Evolutionary conservation across 805 yeast species (phyloP).

Genomic region (Blastobotrys mokoenaii): DNA sequence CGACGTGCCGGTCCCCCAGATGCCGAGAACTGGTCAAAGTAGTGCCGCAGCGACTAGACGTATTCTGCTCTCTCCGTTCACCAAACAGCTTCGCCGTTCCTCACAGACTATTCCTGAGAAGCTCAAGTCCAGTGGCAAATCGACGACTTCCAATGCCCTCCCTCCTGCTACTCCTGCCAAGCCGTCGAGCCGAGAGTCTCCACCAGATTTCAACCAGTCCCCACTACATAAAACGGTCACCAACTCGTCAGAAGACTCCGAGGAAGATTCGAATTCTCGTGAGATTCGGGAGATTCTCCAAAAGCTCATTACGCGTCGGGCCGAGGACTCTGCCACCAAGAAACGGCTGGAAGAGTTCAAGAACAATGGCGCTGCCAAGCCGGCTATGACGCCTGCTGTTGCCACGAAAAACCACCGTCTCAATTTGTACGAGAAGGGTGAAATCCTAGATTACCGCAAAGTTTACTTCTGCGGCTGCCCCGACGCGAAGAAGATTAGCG

Average conservation of each 20-base stretch:
- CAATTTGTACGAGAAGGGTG: conserved; percentile 53
- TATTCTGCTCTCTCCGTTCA: conserved; percentile 16
- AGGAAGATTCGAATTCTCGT: conserved; percentile 1
- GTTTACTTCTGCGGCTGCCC: conserved; percentile 45
- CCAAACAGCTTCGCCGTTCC: conserved; percentile 3
- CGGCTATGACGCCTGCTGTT: conserved; percentile 16
- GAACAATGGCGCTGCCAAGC: conserved; percentile 6
- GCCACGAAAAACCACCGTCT: conserved; percentile 23
- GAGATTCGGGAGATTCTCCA: conserved; percentile 10
- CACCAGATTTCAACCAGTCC: not conserved
- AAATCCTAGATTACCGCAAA: conserved; percentile 41
- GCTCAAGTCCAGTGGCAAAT: not conserved
- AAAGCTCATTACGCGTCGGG: conserved; percentile 10
- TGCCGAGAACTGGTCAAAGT: conserved; percentile 4
- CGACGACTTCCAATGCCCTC: not conserved
- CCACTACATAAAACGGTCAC: not conserved
- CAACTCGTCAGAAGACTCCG: conserved; percentile 3
- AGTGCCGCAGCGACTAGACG: conserved; percentile 15
- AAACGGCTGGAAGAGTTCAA: conserved; percentile 6
- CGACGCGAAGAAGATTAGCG: conserved; percentile 16
- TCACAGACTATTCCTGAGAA: not conserved
- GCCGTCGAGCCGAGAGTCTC: conserved; percentile 3
- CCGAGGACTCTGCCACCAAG: conserved; percentile 6
- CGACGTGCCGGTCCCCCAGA: conserved; percentile 2
- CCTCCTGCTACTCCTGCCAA: not conserved